Evolutionary conservation across 306 rosid genomes (phyloP).

Genomic region (Pyrus betulifolia): DNA sequence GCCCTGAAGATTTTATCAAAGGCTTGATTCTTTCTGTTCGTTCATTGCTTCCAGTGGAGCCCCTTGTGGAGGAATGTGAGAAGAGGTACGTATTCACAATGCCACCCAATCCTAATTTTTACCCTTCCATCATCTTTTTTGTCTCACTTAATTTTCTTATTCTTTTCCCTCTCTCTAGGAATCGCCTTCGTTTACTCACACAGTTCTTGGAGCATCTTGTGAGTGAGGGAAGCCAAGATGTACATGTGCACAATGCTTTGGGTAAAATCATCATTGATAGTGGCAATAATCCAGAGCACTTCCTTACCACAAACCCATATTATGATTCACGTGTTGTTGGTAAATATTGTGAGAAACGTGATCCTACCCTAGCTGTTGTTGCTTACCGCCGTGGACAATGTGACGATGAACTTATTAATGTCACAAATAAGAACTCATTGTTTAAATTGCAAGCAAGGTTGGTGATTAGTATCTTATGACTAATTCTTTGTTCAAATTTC

Average conservation of each 20-base stretch:
- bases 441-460: constrained; percentile 99
- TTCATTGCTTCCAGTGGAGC: constrained; percentile 98
- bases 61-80: constrained; percentile 96
- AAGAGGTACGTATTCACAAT: constrained; percentile 50
- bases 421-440: constrained; percentile 89
- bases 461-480: constrained; percentile 17
- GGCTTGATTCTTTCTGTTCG: constrained; percentile 98
- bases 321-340: constrained; percentile 99
- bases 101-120: constrained; percentile 1
- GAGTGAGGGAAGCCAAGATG: constrained; percentile 99
- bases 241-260: constrained; percentile 93
- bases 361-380: constrained; percentile 97
- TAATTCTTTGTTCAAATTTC: not conserved
- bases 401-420: constrained; percentile 94
- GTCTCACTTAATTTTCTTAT: constrained; percentile 5
- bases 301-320: constrained; percentile 97
- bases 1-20: constrained; percentile 97
- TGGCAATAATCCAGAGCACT: constrained; percentile 97
- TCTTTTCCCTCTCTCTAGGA: constrained; percentile 43
- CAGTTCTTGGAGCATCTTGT: constrained; percentile 99
- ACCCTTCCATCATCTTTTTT: not conserved
- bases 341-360: constrained; percentile 98
- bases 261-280: constrained; percentile 99
- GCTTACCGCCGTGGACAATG: constrained; percentile 97
- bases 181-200: constrained; percentile 90